Base-by-base conservation (phyloP, 106 monocot species). In the Acanthochlamys bracteata region DNA sequence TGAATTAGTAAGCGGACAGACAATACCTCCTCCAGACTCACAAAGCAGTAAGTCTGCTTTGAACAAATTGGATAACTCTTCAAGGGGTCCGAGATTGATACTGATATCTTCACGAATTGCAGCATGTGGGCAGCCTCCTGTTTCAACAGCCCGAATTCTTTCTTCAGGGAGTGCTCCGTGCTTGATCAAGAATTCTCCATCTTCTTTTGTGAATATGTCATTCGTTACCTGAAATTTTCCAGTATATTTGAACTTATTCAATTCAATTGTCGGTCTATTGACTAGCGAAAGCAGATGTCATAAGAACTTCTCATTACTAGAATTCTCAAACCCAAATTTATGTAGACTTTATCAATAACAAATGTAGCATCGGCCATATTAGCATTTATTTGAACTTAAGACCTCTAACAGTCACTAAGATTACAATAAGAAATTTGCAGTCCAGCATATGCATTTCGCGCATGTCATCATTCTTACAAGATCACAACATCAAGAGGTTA, bases 201-300 rank as follows among this genome's bases (percentile, higher is more conserved):
- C 95, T 57, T 96, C 95, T 74, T 85, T 96, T 14, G 95, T 96
- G 60, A 96, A 96, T 78, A 96, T 96, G 65, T 96, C 95, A 85
- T 96, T 96, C 51, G 95, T 96, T 43, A 96, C 95, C 90, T 96
- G 66, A 71, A n/a, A n/a, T n/a, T n/a, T n/a, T n/a, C n/a, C n/a
- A n/a, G n/a, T n/a, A n/a, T n/a, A n/a, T n/a, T n/a, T n/a, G n/a
- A n/a, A n/a, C n/a, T n/a, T n/a, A n/a, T n/a, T n/a, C n/a, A n/a
- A n/a, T n/a, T n/a, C n/a, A n/a, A n/a, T n/a, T n/a, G n/a, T n/a
- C n/a, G n/a, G n/a, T n/a, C n/a, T n/a, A n/a, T n/a, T n/a, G n/a
- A n/a, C n/a, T n/a, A n/a, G n/a, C n/a, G n/a, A n/a, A n/a, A n/a
- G n/a, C n/a, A n/a, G n/a, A n/a, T n/a, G n/a, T n/a, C n/a, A n/a